phyloP scores from a whole-genome alignment of 768 basidiomycete species.

The Pleurotus tuber-regium region DNA sequence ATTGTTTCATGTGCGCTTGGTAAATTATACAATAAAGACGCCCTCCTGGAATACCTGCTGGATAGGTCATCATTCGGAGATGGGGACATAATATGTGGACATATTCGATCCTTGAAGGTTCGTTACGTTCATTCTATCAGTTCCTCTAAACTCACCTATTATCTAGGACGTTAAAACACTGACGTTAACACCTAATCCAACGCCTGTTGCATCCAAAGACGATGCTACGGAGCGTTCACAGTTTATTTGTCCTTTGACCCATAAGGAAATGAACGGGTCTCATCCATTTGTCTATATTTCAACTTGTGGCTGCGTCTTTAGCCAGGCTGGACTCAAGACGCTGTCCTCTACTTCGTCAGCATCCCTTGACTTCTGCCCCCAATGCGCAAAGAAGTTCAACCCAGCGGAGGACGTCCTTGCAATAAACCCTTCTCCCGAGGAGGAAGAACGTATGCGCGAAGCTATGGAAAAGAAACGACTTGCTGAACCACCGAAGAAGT shows the following conservation, averaged over 20 bases:
- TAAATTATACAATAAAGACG: conserved; percentile 95
- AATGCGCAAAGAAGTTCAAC: conserved; percentile 72
- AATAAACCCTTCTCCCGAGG: conserved; percentile 71
- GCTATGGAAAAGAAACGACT: conserved; percentile 59
- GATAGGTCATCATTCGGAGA: conserved; percentile 86
- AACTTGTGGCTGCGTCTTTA: conserved; percentile 89
- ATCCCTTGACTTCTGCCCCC: conserved; percentile 64
- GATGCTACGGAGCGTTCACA: conserved; percentile 46
- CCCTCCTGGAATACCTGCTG: conserved; percentile 86
- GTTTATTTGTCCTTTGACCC: conserved; percentile 89
- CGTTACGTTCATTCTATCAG: conserved; percentile 20
- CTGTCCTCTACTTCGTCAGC: conserved; percentile 40
- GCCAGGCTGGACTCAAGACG: conserved; percentile 77
- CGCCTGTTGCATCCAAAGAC: conserved; percentile 38
- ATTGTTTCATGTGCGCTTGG: conserved; percentile 91
- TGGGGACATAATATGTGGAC: conserved; percentile 88
- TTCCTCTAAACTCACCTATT: background rate
- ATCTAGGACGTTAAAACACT: conserved; percentile 82
- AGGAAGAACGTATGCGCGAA: conserved; percentile 55
- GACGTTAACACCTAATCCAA: conserved; percentile 66
- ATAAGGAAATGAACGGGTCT: conserved; percentile 92
- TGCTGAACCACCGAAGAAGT: conserved; percentile 52
- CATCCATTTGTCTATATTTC: conserved; percentile 87
- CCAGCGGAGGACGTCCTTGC: conserved; percentile 49
- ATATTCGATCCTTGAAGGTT: conserved; percentile 89